Conservation (phyloP, 2,329 filamentous ascomycete genomes). For the Dryadomyces quercus-mongolicae region DNA sequence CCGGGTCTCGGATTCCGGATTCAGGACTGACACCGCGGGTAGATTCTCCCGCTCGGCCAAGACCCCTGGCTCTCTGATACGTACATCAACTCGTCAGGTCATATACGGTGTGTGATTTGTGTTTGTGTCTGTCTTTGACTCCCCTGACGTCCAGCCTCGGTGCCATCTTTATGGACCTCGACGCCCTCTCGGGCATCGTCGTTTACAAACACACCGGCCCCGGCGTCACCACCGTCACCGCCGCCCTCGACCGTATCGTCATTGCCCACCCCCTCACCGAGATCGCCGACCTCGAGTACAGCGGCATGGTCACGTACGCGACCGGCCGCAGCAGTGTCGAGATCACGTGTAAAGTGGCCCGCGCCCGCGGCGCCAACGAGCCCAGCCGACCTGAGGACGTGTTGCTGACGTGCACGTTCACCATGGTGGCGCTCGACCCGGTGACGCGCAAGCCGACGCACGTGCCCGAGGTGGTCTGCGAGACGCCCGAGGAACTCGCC, state of each 20-base stretch:
- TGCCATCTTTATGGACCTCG: conserved; percentile 67
- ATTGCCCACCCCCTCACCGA: conserved; percentile 61
- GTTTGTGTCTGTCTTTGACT: conserved; percentile 15
- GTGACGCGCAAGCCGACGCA: conserved; percentile 53
- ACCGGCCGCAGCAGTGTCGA: conserved; percentile 63
- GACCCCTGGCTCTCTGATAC: conserved; percentile 69
- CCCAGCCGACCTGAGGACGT: conserved; percentile 30
- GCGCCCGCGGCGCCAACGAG: conserved; percentile 48
- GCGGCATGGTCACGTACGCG: conserved; percentile 50
- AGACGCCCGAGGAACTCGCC: conserved; percentile 52
- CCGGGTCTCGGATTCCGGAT: no score
- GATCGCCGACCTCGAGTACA: conserved; percentile 67
- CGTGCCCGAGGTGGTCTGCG: conserved; percentile 38
- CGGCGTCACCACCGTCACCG: conserved; percentile 37
- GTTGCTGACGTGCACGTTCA: conserved; percentile 45
- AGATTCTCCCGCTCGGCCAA: conserved; percentile 49
- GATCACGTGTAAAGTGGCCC: conserved; percentile 61
- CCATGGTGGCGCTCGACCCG: conserved; percentile 65
- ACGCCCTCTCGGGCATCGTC: conserved; percentile 64
- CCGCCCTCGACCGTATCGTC: conserved; percentile 36
- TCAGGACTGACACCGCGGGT: not conserved
- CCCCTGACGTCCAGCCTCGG: conserved; percentile 37
- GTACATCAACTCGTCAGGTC: conserved; percentile 64
- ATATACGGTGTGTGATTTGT: conserved; percentile 52
- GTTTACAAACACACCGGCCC: conserved; percentile 57